phyloP scores from a whole-genome alignment of 495 filamentous ascomycete species.

The Clavariopsis aquatica region DNA sequence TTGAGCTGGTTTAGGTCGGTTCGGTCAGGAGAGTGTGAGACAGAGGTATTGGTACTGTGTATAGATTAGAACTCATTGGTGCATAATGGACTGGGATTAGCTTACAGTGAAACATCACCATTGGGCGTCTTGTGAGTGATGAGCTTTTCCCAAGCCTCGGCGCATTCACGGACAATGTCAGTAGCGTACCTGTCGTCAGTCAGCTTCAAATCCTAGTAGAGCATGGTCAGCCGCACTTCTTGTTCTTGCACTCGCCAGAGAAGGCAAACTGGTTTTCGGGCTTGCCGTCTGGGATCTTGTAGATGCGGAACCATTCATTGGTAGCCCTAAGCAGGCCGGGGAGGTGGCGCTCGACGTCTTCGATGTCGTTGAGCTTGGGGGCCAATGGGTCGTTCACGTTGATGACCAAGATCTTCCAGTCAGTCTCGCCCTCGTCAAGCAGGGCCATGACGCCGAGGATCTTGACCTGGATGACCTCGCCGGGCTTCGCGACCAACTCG shows the following conservation, averaged over 20 bases:
- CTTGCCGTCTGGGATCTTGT: conserved; percentile 99
- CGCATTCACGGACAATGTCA: conserved; percentile 92
- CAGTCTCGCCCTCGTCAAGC: conserved; percentile 98
- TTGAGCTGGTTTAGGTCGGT: conserved; percentile 64
- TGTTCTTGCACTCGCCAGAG: conserved; percentile 99
- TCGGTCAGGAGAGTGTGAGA: conserved; percentile 67
- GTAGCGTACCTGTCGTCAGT: conserved; percentile 69
- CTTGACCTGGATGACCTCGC: conserved; percentile 99
- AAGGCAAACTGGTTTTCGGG: conserved; percentile 99
- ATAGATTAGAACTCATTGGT: background rate
- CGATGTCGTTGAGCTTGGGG: conserved; percentile 94
- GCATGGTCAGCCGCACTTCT: conserved; percentile 61
- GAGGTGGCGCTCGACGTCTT: conserved; percentile 98
- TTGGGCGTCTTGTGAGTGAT: conserved; percentile 80
- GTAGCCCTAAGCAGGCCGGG: conserved; percentile 94
- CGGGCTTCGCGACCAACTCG: conserved; percentile 90
- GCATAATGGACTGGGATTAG: conserved; percentile 18
- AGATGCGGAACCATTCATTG: conserved; percentile 99
- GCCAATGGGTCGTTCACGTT: conserved; percentile 97
- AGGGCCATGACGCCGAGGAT: conserved; percentile 98
- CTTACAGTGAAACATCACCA: conserved; percentile 82
- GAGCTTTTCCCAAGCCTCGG: conserved; percentile 94
- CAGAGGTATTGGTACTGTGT: conserved; percentile 73
- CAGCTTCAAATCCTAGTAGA: background rate
- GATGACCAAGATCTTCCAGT: conserved; percentile 99